Evolutionary conservation across 1,284 basidiomycete genomes (phyloP), one percentile per base, ranked within the genome.

Genomic region (Trichosporon inkin): DNA sequence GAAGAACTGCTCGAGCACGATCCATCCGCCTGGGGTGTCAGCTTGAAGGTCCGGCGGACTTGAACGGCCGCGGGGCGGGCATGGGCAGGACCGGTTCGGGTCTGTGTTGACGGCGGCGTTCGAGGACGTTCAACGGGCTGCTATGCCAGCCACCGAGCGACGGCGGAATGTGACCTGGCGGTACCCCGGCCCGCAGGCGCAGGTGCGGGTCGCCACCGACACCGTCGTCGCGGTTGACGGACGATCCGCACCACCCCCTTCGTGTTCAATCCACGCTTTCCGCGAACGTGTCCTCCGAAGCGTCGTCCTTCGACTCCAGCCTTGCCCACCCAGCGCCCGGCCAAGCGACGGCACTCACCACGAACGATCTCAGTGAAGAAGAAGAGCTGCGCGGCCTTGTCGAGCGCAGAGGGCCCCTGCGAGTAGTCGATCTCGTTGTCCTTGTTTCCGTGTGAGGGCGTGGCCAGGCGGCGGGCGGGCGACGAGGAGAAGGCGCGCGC

Each of bases 311-410:
- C 40, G 10, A 44, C 10, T 10, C 20, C 10, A 10, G 11, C 40
- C 22, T 19, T 6, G 17, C 17, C 39, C 17, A 10, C 41, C 24
- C 14, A 24, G 16, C 41, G n/a, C 24, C 13, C 22, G 22, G 22
- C 20, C 41, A 38, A 38, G 36, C 17, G 2, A 24, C 10, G 2
- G 14, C 35, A 77, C 84, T 67, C 72, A 92, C 94, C 94, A 82
- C 95, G 84, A 68, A 95, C 81, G 71, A 99, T 97, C 81, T 99
- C 96, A 62, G 95, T 98, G 78, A 99, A 93, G 85, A 99, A 98
- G 84, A 99, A 98, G 55, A 97, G 76, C 78, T 95, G 89, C 51
- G 90, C 88, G 40, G 95, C 94, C 80, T 99, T 99, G 82, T 98
- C 92, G 56, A 97, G 81, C 36, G 94, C 91, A 73, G 87, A 87